Evolutionary conservation across 129 eudicot species (phyloP).

Genomic region (Pulicaria dysenterica): DNA sequence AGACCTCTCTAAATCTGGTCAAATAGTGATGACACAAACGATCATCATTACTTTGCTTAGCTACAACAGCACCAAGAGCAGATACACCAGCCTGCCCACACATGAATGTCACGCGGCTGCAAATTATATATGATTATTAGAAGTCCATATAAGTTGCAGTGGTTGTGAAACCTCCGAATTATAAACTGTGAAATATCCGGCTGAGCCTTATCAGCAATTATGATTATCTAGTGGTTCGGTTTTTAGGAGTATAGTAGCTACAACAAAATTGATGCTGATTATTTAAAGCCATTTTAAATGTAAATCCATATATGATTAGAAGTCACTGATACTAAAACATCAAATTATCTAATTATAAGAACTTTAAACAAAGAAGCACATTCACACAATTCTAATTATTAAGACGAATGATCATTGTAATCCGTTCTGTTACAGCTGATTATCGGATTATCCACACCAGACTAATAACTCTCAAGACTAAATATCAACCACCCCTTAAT

Average conservation of each 20-base stretch:
- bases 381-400: background rate
- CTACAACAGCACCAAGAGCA: constrained; percentile 89
- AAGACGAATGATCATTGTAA: background rate
- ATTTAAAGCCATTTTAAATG: background rate
- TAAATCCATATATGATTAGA: too few relatives aligned
- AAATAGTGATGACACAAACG: constrained; percentile 49
- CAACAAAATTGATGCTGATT: too few relatives aligned
- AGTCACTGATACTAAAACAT: background rate
- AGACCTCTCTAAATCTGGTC: constrained; percentile 60
- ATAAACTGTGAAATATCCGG: too few relatives aligned
- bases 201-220: too few relatives aligned
- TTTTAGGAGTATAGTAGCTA: too few relatives aligned
- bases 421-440: background rate
- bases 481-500: background rate
- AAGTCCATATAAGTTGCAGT: background rate
- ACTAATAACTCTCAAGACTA: background rate
- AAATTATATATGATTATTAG: constrained; percentile 11
- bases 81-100: constrained; percentile 77
- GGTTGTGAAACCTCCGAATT: too few relatives aligned
- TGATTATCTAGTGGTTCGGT: too few relatives aligned
- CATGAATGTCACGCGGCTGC: constrained; percentile 73
- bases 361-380: background rate
- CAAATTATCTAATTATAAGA: background rate
- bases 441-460: background rate
- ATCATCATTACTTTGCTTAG: constrained; percentile 57